phyloP scores from a whole-genome alignment of 2,329 filamentous ascomycete genomes.

The Cordyceps cicadae region DNA sequence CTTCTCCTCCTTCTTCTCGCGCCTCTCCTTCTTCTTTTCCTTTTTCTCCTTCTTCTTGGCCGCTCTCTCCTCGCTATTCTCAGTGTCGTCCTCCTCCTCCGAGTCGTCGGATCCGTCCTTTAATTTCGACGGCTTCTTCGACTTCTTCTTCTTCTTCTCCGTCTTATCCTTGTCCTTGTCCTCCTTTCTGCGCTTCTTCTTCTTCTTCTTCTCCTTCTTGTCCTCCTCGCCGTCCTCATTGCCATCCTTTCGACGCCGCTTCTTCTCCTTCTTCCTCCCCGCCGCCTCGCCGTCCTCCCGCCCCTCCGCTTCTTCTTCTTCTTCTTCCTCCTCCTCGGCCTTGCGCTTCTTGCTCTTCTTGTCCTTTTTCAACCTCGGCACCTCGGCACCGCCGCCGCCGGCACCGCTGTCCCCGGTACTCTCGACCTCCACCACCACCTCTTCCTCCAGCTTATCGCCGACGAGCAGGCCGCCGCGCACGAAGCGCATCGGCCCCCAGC shows the following conservation, averaged over 20 bases:
- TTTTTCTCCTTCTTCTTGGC: slow-evolving; percentile 23
- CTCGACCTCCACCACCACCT: slow-evolving; percentile 14
- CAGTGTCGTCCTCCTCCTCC: slow-evolving; percentile 20
- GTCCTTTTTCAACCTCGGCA: slow-evolving; percentile 20
- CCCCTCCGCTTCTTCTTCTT: slow-evolving; percentile 19
- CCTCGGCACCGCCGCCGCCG: slow-evolving; percentile 15
- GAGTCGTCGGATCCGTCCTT: slow-evolving; percentile 19
- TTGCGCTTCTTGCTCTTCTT: slow-evolving; percentile 33
- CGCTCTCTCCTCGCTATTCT: slow-evolving; percentile 17
- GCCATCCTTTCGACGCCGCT: slow-evolving; percentile 24
- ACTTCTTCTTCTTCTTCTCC: slow-evolving; percentile 25
- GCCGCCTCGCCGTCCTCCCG: slow-evolving; percentile 16
- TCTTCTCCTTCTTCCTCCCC: slow-evolving; percentile 20
- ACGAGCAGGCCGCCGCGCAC: slow-evolving; percentile 71
- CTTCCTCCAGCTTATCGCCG: slow-evolving; percentile 45
- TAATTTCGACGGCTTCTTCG: slow-evolving; percentile 18
- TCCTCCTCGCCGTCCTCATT: slow-evolving; percentile 18
- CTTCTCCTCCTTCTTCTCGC: slow-evolving; percentile 44
- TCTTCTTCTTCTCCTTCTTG: slow-evolving; percentile 19
- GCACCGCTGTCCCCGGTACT: slow-evolving; percentile 14
- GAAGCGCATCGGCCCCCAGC: slow-evolving; percentile 76
- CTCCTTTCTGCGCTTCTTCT: slow-evolving; percentile 20
- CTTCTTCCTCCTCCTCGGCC: slow-evolving; percentile 18
- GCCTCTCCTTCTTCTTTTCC: slow-evolving; percentile 33
- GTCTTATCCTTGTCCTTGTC: slow-evolving; percentile 27